Percentiles rank a stretch among this genome's conserved stretches.
Evolutionary conservation across 805 yeast species (phyloP).

Genomic region (Wickerhamiella hasegawae): DNA sequence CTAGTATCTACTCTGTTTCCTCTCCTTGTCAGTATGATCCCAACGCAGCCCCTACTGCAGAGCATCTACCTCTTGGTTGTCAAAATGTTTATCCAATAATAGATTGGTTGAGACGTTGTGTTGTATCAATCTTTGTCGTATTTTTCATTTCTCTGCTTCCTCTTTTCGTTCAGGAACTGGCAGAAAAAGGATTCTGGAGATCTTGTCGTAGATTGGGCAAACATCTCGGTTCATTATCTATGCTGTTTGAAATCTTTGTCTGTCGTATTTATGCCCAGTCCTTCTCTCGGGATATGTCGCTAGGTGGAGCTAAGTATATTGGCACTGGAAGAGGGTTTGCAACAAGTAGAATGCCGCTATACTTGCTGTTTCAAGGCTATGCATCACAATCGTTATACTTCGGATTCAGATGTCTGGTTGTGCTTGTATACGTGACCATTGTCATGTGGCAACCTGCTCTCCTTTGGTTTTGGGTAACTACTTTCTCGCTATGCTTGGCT

Average conservation of each 20-base stretch:
- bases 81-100: constrained; percentile 52
- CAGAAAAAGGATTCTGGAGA: constrained; percentile 60
- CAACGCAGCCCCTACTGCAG: constrained; percentile 33
- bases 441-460: constrained; percentile 69
- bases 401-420: constrained; percentile 36
- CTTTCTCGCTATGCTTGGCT: constrained; percentile 65
- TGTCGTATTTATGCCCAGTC: constrained; percentile 64
- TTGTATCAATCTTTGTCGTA: constrained; percentile 57
- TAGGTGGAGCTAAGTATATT: constrained; percentile 72
- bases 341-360: constrained; percentile 51
- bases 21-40: constrained; percentile 45
- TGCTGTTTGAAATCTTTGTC: constrained; percentile 64
- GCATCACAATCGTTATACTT: constrained; percentile 51
- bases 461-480: constrained; percentile 87
- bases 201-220: constrained; percentile 47
- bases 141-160: constrained; percentile 65
- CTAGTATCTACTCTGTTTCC: constrained; percentile 46
- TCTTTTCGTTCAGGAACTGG: constrained; percentile 57
- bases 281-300: constrained; percentile 45
- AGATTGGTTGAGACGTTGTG: constrained; percentile 59
- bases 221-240: constrained; percentile 57
- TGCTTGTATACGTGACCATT: constrained; percentile 41
- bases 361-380: constrained; percentile 50
- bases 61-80: too few species aligned
- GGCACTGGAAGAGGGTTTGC: constrained; percentile 78